Base-by-base conservation (phyloP, 2,329 filamentous ascomycete species). In the Esteya vermicola region DNA sequence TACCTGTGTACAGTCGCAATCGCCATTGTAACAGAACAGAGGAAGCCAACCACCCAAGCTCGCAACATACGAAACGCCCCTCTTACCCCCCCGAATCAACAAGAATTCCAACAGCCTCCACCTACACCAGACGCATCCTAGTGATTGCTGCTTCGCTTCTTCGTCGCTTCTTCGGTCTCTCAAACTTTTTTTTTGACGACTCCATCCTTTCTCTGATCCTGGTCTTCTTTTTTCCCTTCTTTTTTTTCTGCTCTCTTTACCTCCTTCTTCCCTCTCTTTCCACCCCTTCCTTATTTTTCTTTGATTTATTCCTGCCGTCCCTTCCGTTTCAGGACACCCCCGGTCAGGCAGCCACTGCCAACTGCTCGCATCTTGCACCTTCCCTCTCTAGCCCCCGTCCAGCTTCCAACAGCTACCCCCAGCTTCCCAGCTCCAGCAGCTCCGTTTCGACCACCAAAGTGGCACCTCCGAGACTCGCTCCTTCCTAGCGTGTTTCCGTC, bases 381-480 rank as follows among this genome's bases (percentile, higher is more conserved):
- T 26, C 33, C 33, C 13, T 21, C 13, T 19, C 20, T 16, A 10
- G 22, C 21, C 16, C 14, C 25, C 16, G 14, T n/a, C 31, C 31
- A 33, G 31, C 31, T 33, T 31, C 18, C 31, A 9, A 33, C 31
- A 33, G 25, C 25, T 27, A 8, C 13, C 13, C 8, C 25, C 25
- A 27, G 13, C 25, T 27, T 27, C 13, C 25, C 25, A 8, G 25
- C 25, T 27, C 13, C 25, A 8, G 13, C 8, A 27, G 31, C 31
- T 33, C 31, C 28, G 18, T 31, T 16, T 21, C 21, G 8, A 12
- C 7, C 9, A 37, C 36, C 26, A 22, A 20, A 23, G n/a, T 19
- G 36, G 36, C 27, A 28, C 19, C 36, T 28, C 36, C 36, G 36
- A 38, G 28, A 32, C 36, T 38, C 28, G 36, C 36, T 38, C 27